Conservation (phyloP, 257 asterid species). For the Galeopsis tetrahit region DNA sequence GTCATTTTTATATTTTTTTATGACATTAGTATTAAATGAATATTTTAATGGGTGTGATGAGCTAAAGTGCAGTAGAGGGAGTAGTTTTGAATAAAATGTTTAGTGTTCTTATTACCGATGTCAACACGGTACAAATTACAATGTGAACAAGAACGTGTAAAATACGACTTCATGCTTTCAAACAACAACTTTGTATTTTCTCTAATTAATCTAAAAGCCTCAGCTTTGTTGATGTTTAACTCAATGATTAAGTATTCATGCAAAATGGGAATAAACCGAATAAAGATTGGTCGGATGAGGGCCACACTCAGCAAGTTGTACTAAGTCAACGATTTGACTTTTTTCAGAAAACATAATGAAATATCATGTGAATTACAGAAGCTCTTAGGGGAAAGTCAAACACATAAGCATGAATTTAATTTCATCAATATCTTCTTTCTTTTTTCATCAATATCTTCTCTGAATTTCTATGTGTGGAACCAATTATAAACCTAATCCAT, state of each 20-base stretch:
- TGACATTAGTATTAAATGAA: too few relatives aligned
- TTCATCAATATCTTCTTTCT: background rate
- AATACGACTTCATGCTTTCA: slow-evolving; percentile 25
- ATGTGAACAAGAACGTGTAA: slow-evolving; percentile 25
- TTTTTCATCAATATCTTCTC: background rate
- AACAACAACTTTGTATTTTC: background rate
- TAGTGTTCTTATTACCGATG: background rate
- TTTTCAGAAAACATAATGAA: slow-evolving; percentile 4
- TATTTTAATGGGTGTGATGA: too few relatives aligned
- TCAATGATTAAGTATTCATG: slow-evolving; percentile 35
- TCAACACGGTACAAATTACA: background rate
- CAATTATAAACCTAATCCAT: background rate
- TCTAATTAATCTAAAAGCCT: slow-evolving; percentile 6
- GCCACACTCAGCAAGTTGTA: slow-evolving; percentile 32
- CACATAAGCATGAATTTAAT: background rate
- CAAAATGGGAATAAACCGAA: slow-evolving; percentile 27
- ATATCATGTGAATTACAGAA: background rate
- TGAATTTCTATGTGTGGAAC: background rate
- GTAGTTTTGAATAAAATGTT: background rate
- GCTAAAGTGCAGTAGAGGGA: too few relatives aligned
- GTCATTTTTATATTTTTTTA: too few relatives aligned
- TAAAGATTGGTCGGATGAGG: slow-evolving; percentile 28
- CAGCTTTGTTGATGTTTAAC: slow-evolving; percentile 23
- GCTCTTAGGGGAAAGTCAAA: slow-evolving; percentile 7
- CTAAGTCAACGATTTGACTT: slow-evolving; percentile 18